Evolutionary conservation across 192 early-diverging fungal genomes (phyloP), one percentile per base, ranked within the genome.

Genomic region (Geranomyces variabilis): DNA sequence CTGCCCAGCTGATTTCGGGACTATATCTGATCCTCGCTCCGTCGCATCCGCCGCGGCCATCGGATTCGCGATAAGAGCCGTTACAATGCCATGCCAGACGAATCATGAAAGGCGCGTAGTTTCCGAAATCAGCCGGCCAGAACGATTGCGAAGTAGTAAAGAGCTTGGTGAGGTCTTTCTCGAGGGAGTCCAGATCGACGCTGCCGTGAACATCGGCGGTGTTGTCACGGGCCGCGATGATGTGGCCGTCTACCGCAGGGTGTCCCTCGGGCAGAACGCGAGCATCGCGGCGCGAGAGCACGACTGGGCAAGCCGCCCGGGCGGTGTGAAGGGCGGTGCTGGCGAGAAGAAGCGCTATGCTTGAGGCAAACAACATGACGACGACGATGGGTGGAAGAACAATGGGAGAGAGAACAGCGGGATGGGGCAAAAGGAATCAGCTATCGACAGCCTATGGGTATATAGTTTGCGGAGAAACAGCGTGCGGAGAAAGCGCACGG

Each of bases 31-130:
- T 41, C 2, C 44, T 67, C 17, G 28, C 75, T 43, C 22, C n/a
- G 46, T 0, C 74, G n/a, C 61, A 85, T 58, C 67, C 29, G 77
- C 81, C 67, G 86, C 90, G 69, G 84, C 90, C 33, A 75, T 79
- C 63, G 72, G 75, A 46, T 76, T 47, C 24, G 80, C 70, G 51
- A 75, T 87, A 91, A 41, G 89, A 89, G 28, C 90, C 90, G 61
- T 78, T 75, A 21, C 89, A 87, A 58, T 91, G 90, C 81, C 83
- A 86, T 13, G 80, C 84, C 21, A 87, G 70, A 45, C 77, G 73
- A 19, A 80, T 72, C n/a, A 90, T 68, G 57, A 91, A 80, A 17
- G 89, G 89, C 8, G 82, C 90, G 55, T 64, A 64, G 63, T 64
- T 41, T 1, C 63, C 63, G 44, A 64, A 64, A 36, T 64, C 63